These are phyloP conservation scores for Vitis hybrid DNA, from an alignment of 177 flowering plant species.

Conservation along the genomic window DNA sequence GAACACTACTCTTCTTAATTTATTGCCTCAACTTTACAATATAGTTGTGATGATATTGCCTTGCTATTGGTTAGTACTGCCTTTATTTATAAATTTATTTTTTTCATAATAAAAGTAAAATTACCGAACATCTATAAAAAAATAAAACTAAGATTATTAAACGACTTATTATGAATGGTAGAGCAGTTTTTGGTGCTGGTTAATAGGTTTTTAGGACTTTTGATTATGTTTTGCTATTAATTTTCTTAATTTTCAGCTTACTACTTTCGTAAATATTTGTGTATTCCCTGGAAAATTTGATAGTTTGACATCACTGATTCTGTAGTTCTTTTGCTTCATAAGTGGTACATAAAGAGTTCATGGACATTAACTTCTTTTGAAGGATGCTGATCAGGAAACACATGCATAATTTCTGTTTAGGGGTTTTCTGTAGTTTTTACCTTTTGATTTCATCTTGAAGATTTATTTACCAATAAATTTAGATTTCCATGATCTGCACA, in stretches of 20 bases:
- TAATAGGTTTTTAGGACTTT: too few species aligned
- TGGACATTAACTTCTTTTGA: neutral
- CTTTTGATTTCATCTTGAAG: neutral
- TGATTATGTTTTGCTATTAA: too few species aligned
- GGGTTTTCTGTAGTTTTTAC: neutral
- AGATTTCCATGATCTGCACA: neutral
- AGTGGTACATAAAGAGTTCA: neutral
- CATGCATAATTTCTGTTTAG: neutral
- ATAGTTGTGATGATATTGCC: neutral
- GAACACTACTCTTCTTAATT: slow-evolving; percentile 12
- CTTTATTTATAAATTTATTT: neutral
- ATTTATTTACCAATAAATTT: neutral
- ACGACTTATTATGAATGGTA: too few species aligned
- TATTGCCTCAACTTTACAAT: neutral
- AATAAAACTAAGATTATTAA: too few species aligned
- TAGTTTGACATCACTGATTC: neutral
- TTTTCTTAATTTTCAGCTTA: too few species aligned
- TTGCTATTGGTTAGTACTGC: neutral
- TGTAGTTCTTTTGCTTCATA: neutral
- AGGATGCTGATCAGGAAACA: neutral
- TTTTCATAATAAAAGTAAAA: too few species aligned
- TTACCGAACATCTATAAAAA: too few species aligned
- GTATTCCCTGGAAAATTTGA: too few species aligned
- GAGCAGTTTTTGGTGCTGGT: too few species aligned
- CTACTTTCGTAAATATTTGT: too few species aligned